These are phyloP conservation scores for Rhodomyrtus tomentosa DNA, from an alignment of 345 rosid genomes.

Conservation along the genomic window DNA sequence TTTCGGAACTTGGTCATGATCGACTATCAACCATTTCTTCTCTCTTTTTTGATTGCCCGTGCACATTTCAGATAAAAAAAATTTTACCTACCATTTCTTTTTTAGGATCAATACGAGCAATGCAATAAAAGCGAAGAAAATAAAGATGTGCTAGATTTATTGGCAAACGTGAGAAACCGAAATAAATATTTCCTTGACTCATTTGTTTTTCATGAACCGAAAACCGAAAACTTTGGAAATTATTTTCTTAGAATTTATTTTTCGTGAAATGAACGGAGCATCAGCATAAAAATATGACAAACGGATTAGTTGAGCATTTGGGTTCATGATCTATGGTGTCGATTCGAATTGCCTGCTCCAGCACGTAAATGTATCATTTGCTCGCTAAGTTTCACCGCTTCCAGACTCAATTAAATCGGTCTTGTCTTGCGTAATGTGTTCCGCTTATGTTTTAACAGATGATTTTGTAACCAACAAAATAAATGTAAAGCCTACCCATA, in stretches of 20 bases:
- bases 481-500: not conserved
- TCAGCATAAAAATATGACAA: not conserved
- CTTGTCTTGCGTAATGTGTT: not conserved
- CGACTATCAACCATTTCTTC: not conserved
- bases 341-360: accelerated
- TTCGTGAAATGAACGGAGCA: too few relatives aligned
- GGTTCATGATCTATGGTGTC: accelerated
- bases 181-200: too few relatives aligned
- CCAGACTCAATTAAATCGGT: accelerated
- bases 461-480: not conserved
- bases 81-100: too few relatives aligned
- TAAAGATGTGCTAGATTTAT: too few relatives aligned
- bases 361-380: not conserved
- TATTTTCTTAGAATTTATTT: too few relatives aligned
- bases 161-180: too few relatives aligned
- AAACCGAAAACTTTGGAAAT: too few relatives aligned
- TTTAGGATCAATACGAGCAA: too few relatives aligned
- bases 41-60: not conserved
- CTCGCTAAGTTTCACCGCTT: not conserved
- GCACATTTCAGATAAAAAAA: not conserved
- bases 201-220: too few relatives aligned
- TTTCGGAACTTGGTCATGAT: not conserved
- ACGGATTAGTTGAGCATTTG: accelerated
- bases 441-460: not conserved
- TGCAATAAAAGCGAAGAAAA: too few relatives aligned